Conservation (phyloP, 176 grass and related monocot genomes). For the Otatea glauca region DNA sequence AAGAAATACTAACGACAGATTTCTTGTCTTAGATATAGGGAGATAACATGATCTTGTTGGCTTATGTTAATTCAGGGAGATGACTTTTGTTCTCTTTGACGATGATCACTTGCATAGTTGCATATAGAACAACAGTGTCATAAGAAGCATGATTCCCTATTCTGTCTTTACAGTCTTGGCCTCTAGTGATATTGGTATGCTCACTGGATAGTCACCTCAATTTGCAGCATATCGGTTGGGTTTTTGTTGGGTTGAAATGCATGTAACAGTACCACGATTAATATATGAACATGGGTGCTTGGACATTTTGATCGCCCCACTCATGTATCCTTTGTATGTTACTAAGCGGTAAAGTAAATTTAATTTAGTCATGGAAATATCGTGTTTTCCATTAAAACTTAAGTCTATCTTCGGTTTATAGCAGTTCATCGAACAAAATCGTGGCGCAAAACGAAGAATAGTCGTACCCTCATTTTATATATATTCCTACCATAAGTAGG, state of each 20-base stretch:
- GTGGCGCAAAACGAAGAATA: no score
- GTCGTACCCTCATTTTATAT: neutral
- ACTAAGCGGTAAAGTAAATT: neutral
- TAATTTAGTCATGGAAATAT: neutral
- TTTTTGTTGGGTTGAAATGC: neutral
- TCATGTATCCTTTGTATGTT: neutral
- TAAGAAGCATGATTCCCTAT: neutral
- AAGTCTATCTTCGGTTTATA: neutral
- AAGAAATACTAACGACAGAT: neutral
- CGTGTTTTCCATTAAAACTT: neutral
- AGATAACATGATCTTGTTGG: slow-evolving; percentile 22
- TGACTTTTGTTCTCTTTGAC: slow-evolving; percentile 18
- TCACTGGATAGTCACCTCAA: neutral
- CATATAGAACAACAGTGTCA: neutral
- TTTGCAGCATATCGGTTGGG: no score
- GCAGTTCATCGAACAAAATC: neutral
- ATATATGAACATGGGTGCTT: neutral
- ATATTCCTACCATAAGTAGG: neutral
- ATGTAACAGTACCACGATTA: neutral
- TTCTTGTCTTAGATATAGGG: slow-evolving; percentile 3
- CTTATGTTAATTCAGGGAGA: slow-evolving; percentile 18
- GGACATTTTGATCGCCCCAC: neutral
- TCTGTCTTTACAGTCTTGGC: neutral
- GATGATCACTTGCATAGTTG: neutral
- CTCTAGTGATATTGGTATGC: neutral